phyloP scores from a whole-genome alignment of 371 early-diverging fungal genomes.

The Circinella minor region DNA sequence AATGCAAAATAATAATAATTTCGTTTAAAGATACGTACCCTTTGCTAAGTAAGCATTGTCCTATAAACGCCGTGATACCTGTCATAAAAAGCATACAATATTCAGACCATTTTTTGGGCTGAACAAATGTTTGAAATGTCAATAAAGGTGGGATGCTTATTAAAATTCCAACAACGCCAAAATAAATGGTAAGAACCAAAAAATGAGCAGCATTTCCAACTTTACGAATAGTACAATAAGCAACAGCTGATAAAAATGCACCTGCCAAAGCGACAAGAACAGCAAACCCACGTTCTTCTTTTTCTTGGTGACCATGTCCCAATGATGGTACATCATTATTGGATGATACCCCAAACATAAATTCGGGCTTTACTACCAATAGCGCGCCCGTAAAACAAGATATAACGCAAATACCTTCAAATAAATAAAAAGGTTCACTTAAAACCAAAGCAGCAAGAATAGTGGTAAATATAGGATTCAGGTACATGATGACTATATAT shows the following conservation, averaged over 20 bases:
- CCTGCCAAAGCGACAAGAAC: conserved; percentile 52
- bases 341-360: conserved; percentile 62
- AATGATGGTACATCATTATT: conserved; percentile 29
- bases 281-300: conserved; percentile 36
- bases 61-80: conserved; percentile 72
- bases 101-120: conserved; percentile 31
- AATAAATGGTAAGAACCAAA: conserved; percentile 77
- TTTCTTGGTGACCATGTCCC: not conserved
- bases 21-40: too few relatives aligned
- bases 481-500: conserved; percentile 66
- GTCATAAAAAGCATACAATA: conserved; percentile 43
- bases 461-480: conserved; percentile 76
- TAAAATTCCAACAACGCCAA: conserved; percentile 65
- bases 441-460: conserved; percentile 65
- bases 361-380: conserved; percentile 65
- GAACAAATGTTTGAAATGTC: conserved; percentile 29
- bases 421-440: conserved; percentile 59
- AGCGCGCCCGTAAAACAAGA: conserved; percentile 67
- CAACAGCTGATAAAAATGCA: conserved; percentile 62
- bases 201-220: conserved; percentile 66
- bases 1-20: too few relatives aligned
- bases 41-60: conserved; percentile 58
- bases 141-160: conserved; percentile 35
- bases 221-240: conserved; percentile 74
- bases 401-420: conserved; percentile 59